Base-by-base conservation (phyloP, 2,329 filamentous ascomycete genomes). In the Arthrobotrys conoides region DNA sequence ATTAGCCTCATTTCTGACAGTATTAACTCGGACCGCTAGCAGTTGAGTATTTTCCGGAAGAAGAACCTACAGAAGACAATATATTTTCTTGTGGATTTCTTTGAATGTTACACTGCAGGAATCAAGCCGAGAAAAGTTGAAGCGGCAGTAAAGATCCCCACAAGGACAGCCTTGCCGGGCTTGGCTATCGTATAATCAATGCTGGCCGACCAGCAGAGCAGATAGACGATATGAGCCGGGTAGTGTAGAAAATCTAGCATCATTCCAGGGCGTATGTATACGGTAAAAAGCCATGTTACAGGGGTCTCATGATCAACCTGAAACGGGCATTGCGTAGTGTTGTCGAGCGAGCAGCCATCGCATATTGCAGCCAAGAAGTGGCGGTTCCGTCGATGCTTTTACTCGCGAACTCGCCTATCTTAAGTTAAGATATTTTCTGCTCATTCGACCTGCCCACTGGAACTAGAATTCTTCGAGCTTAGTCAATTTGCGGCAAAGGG, bases 311-410 rank as follows among this genome's bases (percentile, higher is more conserved):
- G 69, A 75, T 75, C 55, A 67, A 78, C 68, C 2, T 72, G 75
- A 78, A 78, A 78, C 75, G 44, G 36, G 53, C 68, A 78, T 71
- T 68, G 68, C 73, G 75, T 72, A 78, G 48, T 24, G n/a, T 30
- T 30, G 55, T 46, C 24, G 20, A 51, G 48, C 49, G 20, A 16
- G 27, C 27, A 30, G 49, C 9, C 18, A 22, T 22, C 18, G 46
- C 9, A 24, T 30, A 6, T 30, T 36, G 33, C 9, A 36, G 33
- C 33, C 33, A 36, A 36, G 33, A 36, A 36, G 33, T n/a, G n/a
- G 27, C 22, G 18, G 18, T 30, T 30, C 30, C 9, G 33, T 36
- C 33, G 33, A 36, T 36, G 33, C 33, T 36, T 36, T 41, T 41
- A 14, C 38, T 41, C 8, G 38, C 38, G 10, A 24, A 12, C 48